Evolutionary conservation across 192 early-diverging fungal genomes (phyloP).

Genomic region (Kappamyces sp.): DNA sequence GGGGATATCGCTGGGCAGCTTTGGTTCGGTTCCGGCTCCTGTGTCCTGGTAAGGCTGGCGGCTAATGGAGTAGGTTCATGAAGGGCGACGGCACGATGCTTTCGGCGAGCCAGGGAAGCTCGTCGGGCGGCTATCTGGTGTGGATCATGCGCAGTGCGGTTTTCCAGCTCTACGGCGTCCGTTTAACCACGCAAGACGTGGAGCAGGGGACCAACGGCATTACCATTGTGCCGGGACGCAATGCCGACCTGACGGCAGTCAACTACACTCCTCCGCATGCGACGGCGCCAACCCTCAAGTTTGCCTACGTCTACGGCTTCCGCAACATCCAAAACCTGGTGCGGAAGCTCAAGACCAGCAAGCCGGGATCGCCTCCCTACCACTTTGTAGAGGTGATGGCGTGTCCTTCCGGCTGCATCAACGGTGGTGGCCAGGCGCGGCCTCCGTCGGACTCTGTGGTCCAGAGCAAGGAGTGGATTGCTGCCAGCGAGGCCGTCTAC

Average conservation of each 20-base stretch:
- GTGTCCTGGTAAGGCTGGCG: background rate
- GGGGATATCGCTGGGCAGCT: conserved; percentile 25
- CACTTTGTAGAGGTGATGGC: conserved; percentile 97
- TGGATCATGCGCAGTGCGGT: conserved; percentile 84
- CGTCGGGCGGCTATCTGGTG: conserved; percentile 87
- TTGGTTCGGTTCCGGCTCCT: background rate
- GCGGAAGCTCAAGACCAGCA: conserved; percentile 72
- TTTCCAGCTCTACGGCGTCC: conserved; percentile 64
- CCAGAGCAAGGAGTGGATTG: conserved; percentile 4
- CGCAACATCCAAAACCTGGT: conserved; percentile 97
- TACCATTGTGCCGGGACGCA: conserved; percentile 66
- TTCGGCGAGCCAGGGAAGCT: conserved; percentile 66
- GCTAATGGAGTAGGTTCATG: conserved; percentile 21
- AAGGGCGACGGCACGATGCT: conserved; percentile 28
- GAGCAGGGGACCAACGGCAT: conserved; percentile 46
- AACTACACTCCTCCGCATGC: conserved; percentile 37
- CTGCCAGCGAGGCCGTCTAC: background rate
- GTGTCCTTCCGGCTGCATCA: conserved; percentile 94
- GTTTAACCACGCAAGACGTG: conserved; percentile 51
- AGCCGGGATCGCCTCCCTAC: conserved; percentile 35
- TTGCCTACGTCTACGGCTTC: conserved; percentile 91
- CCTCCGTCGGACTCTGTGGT: too few relatives aligned
- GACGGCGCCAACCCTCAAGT: conserved; percentile 57
- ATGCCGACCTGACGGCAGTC: conserved; percentile 71
- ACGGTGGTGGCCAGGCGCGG: conserved; percentile 83